These are phyloP conservation scores for Huntiella abstrusa DNA, from an alignment of 2,329 filamentous ascomycete genomes.

Conservation along the genomic window DNA sequence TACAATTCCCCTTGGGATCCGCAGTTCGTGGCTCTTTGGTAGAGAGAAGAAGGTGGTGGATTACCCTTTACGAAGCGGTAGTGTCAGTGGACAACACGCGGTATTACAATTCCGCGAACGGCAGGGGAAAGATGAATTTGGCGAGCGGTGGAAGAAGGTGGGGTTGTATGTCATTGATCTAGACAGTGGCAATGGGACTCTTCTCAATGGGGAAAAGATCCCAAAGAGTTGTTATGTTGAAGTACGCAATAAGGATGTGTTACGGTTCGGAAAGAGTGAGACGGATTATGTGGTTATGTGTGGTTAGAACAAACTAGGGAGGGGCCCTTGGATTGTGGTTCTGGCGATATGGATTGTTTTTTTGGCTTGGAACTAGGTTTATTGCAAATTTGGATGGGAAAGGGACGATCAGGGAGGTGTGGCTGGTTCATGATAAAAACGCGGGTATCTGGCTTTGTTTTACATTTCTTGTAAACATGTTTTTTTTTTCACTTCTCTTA, in stretches of 20 bases:
- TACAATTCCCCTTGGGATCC: slow-evolving; percentile 54
- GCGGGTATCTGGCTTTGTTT: too few relatives aligned
- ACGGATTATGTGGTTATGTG: slow-evolving; percentile 90
- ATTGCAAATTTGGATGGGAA: not conserved
- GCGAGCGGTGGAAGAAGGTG: slow-evolving; percentile 61
- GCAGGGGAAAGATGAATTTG: slow-evolving; percentile 69
- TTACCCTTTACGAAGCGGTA: slow-evolving; percentile 70
- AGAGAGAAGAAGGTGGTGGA: slow-evolving; percentile 68
- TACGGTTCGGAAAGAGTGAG: slow-evolving; percentile 73
- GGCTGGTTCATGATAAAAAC: too few relatives aligned
- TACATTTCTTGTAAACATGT: too few relatives aligned
- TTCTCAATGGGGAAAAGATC: slow-evolving; percentile 55
- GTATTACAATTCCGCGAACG: slow-evolving; percentile 82
- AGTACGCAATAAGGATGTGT: slow-evolving; percentile 69
- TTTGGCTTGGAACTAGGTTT: not conserved
- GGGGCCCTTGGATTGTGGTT: not conserved
- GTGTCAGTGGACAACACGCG: slow-evolving; percentile 86
- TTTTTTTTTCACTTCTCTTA: too few relatives aligned
- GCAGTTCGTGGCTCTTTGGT: slow-evolving; percentile 83
- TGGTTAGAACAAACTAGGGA: not conserved
- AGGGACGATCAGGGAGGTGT: too few relatives aligned
- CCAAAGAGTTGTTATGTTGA: slow-evolving; percentile 69
- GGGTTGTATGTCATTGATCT: slow-evolving; percentile 85
- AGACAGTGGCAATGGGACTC: slow-evolving; percentile 81
- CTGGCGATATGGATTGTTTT: not conserved